Conservation (phyloP, 306 rosid species). For the Lathyrus oleraceus region DNA sequence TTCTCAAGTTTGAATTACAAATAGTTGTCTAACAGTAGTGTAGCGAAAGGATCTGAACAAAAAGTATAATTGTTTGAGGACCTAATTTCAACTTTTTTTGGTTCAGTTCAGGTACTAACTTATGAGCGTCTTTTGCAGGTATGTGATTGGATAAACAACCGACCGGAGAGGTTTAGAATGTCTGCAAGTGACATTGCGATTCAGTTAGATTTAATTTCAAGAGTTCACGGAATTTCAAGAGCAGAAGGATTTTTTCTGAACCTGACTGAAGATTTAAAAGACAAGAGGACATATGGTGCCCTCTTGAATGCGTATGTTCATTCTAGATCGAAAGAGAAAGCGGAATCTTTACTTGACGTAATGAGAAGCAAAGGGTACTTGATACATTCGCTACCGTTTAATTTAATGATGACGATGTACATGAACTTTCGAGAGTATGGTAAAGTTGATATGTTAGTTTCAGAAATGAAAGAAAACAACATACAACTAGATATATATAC, state of each 20-base stretch:
- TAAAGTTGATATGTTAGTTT: conserved; percentile 68
- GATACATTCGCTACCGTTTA: conserved; percentile 69
- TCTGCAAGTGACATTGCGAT: conserved; percentile 81
- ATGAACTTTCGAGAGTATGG: conserved; percentile 78
- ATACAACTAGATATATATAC: conserved; percentile 80
- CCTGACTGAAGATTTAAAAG: conserved; percentile 56
- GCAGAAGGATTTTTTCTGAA: conserved; percentile 78
- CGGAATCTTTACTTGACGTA: conserved; percentile 71
- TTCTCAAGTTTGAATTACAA: conserved; percentile 3
- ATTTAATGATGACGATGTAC: conserved; percentile 97
- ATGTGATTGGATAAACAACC: conserved; percentile 85
- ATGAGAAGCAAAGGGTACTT: conserved; percentile 78
- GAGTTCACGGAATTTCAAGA: conserved; percentile 69
- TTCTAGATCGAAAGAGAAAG: conserved; percentile 60
- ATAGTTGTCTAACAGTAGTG: no score
- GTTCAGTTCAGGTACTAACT: background rate
- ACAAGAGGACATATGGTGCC: conserved; percentile 77
- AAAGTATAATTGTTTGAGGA: no score
- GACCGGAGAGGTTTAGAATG: conserved; percentile 81
- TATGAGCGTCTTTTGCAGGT: conserved; percentile 51
- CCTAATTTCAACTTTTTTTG: no score
- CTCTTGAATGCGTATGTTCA: conserved; percentile 80
- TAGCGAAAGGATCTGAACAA: no score
- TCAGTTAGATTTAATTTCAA: conserved; percentile 80
- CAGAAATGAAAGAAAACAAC: conserved; percentile 72